Base-by-base conservation (phyloP, 2,329 filamentous ascomycete genomes). In the Dichotomopilus funicola region DNA sequence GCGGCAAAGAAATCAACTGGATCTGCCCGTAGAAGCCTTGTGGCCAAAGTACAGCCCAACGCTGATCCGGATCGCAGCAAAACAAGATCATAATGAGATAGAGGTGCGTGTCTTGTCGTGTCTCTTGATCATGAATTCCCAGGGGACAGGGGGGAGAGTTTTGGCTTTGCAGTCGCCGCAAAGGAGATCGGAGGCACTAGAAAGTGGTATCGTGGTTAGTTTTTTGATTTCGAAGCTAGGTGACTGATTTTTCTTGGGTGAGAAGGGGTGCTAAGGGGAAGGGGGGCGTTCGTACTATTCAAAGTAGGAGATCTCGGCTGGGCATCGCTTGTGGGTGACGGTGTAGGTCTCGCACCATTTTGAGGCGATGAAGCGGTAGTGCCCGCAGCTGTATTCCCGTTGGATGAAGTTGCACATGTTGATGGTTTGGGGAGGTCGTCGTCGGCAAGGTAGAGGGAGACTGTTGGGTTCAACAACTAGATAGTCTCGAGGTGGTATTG, bases 341-440 rank as follows among this genome's bases (percentile, higher is more conserved):
- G 55, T 61, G 60, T 68, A 68, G 19, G 48, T 46, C 10, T 53
- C 54, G 54, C 66, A 68, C 66, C 66, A 68, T 4, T 51, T 53
- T 2, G 66, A 64, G 6, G 65, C 65, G 46, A 68, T 67, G 56
- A 60, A 67, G 36, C 64, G 66, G 60, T 62, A 60, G 61, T 67
- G 66, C 38, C 63, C 61, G 58, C 66, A 68, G 51, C 46, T 37
- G 52, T 67, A 67, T 48, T 67, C 65, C 36, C 65, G 54, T 59
- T 77, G 74, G 47, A 54, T 59, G 73, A 75, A 66, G 38, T 73
- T 75, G 66, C 76, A 59, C 49, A 58, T 56, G 46, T 13, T 53
- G 44, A 27, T 27, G 19, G 19, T 27, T 27, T 27, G 19, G 19
- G 19, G 19, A 27, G 19, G 19, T 27, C 19, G 19, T 27, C 19